Evolutionary conservation across 305 asterid species (phyloP).

Genomic region (Fraxinus nigra): DNA sequence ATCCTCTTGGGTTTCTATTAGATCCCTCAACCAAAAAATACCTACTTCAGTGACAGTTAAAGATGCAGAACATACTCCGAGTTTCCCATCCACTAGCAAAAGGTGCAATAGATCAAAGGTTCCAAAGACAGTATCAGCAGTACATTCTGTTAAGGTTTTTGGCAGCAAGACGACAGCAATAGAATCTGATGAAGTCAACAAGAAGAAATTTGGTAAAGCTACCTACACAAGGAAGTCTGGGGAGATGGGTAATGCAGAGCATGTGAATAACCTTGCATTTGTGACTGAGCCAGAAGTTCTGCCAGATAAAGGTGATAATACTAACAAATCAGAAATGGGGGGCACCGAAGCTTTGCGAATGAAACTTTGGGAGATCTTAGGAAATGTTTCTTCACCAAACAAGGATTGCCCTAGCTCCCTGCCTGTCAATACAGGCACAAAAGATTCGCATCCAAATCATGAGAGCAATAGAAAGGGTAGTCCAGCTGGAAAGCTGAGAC

Average conservation of each 20-base stretch:
- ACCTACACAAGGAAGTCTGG: constrained; percentile 27
- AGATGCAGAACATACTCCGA: constrained; percentile 41
- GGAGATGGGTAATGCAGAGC: constrained; percentile 34
- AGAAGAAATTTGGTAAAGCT: constrained; percentile 25
- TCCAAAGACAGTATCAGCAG: constrained; percentile 46
- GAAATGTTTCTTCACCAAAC: constrained; percentile 61
- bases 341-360: constrained; percentile 65
- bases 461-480: constrained; percentile 33
- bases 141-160: constrained; percentile 39
- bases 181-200: constrained; percentile 30
- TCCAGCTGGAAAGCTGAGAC: constrained; percentile 42
- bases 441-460: constrained; percentile 34
- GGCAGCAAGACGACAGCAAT: constrained; percentile 31
- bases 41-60: constrained; percentile 40
- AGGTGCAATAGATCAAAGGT: constrained; percentile 33
- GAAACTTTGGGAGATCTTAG: constrained; percentile 82
- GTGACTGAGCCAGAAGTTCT: constrained; percentile 38
- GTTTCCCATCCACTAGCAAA: constrained; percentile 31
- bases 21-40: constrained; percentile 40
- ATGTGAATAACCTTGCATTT: constrained; percentile 32
- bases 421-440: constrained; percentile 21
- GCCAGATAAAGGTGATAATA: constrained; percentile 42
- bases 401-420: constrained; percentile 33
- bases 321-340: constrained; percentile 41
- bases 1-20: constrained; percentile 64